phyloP scores from a whole-genome alignment of 495 filamentous ascomycete species.

The Hypoxylon lienhwacheense region DNA sequence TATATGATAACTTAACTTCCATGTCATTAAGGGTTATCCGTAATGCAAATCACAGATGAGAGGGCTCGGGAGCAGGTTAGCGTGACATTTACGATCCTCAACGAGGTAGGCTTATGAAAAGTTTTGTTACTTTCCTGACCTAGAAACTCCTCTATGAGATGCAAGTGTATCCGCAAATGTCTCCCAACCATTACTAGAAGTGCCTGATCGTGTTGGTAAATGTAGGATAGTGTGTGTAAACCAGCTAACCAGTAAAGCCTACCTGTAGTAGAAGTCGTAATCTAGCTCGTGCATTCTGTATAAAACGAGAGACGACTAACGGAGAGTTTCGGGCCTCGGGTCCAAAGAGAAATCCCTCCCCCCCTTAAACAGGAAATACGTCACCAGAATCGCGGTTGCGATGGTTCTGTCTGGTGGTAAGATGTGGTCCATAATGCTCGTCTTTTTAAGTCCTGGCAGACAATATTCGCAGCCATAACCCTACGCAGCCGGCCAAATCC shows the following conservation, averaged over 20 bases:
- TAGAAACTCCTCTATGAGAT: conserved; percentile 36
- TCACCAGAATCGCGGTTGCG: conserved; percentile 4
- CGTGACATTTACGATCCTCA: conserved; percentile 20
- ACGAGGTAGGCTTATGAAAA: conserved; percentile 28
- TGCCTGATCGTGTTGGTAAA: conserved; percentile 15
- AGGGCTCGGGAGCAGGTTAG: conserved; percentile 15
- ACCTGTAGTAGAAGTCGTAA: conserved; percentile 22
- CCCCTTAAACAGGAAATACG: conserved; percentile 28
- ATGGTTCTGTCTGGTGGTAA: conserved; percentile 13
- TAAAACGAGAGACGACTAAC: conserved; percentile 29
- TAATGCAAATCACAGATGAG: conserved; percentile 26
- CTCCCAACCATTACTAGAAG: conserved; percentile 24
- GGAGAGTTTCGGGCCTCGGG: conserved; percentile 14
- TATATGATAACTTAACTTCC: conserved; percentile 2
- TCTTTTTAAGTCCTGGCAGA: conserved; percentile 15
- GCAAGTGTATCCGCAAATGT: conserved; percentile 24
- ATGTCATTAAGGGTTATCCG: conserved; percentile 12
- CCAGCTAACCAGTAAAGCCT: conserved; percentile 30
- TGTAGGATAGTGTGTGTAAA: conserved; percentile 18
- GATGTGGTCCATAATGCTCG: conserved; percentile 11
- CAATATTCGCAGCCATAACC: conserved; percentile 12
- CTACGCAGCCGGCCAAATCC: conserved; percentile 4
- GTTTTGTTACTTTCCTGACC: conserved; percentile 30
- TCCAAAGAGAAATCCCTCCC: conserved; percentile 24
- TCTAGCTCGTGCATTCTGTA: conserved; percentile 22